These are phyloP conservation scores for Diplocarpon rosae DNA, from an alignment of 2,329 filamentous ascomycete genomes.

Conservation along the genomic window DNA sequence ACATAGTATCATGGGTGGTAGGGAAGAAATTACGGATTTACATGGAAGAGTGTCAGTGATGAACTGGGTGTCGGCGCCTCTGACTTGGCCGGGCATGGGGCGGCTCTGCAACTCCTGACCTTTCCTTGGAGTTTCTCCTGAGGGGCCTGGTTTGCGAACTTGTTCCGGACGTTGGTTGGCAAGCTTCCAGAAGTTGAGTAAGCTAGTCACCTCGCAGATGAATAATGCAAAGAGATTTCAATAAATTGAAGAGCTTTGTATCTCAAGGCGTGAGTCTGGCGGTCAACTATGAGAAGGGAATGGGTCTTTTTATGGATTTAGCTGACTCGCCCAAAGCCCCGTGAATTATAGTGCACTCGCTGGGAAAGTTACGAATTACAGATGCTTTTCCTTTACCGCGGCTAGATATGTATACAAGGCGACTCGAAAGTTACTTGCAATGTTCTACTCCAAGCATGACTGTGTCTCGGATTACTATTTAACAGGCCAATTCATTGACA, in stretches of 20 bases:
- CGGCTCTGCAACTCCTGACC: constrained; percentile 12
- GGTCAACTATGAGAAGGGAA: too few species aligned
- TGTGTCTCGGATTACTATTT: too few species aligned
- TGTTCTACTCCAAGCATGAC: too few species aligned
- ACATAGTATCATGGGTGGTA: constrained; percentile 18
- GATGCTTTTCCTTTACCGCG: too few species aligned
- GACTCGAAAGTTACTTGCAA: too few species aligned
- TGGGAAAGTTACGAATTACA: too few species aligned
- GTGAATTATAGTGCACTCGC: too few species aligned
- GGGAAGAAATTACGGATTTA: constrained; percentile 14
- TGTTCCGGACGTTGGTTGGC: constrained; percentile 15
- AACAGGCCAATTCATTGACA: too few species aligned
- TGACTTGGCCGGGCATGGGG: constrained; percentile 11
- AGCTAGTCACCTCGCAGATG: constrained; percentile 24
- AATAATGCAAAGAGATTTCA: constrained; percentile 25
- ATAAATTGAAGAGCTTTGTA: constrained; percentile 1
- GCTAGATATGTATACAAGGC: too few species aligned
- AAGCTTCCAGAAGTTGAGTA: constrained; percentile 21
- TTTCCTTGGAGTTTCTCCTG: constrained; percentile 7
- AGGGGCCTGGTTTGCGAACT: constrained; percentile 8
- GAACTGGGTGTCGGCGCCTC: constrained; percentile 15
- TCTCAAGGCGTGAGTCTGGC: too few species aligned
- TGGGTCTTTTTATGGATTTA: too few species aligned
- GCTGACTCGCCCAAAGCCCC: too few species aligned
- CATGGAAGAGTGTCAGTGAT: constrained; percentile 9